Percentiles rank a stretch among this genome's conserved stretches.
Conservation (phyloP, 331 rosid species). For the Acacia concinna region DNA sequence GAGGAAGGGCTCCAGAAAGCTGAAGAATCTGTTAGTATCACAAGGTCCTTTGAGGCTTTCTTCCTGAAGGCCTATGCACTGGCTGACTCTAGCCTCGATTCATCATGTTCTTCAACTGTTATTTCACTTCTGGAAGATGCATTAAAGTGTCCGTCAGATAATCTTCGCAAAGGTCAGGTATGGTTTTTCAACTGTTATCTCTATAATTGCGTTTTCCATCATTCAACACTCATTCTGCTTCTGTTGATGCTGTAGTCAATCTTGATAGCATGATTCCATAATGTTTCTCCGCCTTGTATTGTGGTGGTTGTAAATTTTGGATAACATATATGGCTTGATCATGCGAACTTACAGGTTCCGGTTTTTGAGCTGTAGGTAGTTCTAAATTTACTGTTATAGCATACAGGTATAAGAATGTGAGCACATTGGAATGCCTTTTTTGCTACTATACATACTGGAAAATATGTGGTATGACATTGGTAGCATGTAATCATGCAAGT, state of each 20-base stretch:
- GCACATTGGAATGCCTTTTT: background rate
- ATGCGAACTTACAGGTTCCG: background rate
- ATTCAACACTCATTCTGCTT: too few species aligned
- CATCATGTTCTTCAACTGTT: conserved; percentile 74
- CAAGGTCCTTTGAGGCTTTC: conserved; percentile 94
- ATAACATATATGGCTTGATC: conserved; percentile 12
- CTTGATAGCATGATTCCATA: too few species aligned
- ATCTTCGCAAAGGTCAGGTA: conserved; percentile 98
- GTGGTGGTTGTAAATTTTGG: conserved; percentile 8
- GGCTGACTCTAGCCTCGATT: conserved; percentile 84
- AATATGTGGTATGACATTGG: conserved; percentile 8
- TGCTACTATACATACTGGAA: background rate
- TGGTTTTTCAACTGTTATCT: conserved; percentile 27
- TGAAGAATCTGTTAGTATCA: conserved; percentile 82
- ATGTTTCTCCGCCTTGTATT: conserved; percentile 7
- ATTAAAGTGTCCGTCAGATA: conserved; percentile 90
- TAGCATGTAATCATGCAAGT: conserved; percentile 18
- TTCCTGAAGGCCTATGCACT: conserved; percentile 91
- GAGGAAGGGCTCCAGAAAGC: conserved; percentile 89
- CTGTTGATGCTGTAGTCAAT: too few species aligned
- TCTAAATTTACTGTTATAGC: background rate
- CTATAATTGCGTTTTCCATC: too few species aligned
- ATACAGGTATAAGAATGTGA: background rate
- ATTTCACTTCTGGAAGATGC: conserved; percentile 90
- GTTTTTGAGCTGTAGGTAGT: conserved; percentile 21